Evolutionary conservation across 2,329 filamentous ascomycete species (phyloP).

Genomic region (Gnomoniopsis sp.): DNA sequence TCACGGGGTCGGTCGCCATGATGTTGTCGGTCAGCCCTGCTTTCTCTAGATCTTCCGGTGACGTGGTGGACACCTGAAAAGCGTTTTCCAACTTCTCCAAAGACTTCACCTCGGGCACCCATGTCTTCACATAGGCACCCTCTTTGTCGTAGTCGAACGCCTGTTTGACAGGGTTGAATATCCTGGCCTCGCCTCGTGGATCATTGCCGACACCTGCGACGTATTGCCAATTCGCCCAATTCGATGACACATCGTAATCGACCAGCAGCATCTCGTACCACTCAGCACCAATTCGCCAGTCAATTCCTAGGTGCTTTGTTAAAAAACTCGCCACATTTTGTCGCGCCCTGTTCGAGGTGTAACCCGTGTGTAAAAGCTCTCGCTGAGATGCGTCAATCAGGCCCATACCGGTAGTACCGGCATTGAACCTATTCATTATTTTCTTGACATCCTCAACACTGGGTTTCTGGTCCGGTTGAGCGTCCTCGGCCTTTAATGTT

Average conservation of each 20-base stretch:
- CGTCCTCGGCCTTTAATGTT: conserved; percentile 31
- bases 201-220: conserved; percentile 78
- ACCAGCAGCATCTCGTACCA: conserved; percentile 75
- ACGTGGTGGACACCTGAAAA: conserved; percentile 69
- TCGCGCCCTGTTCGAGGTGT: conserved; percentile 71
- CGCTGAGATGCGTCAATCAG: conserved; percentile 75
- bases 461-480: conserved; percentile 34
- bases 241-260: conserved; percentile 73
- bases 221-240: conserved; percentile 85
- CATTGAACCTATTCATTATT: conserved; percentile 56
- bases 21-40: conserved; percentile 54
- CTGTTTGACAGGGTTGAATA: conserved; percentile 82
- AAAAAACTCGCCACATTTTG: conserved; percentile 77
- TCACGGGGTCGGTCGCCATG: conserved; percentile 66
- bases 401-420: conserved; percentile 70
- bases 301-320: conserved; percentile 68
- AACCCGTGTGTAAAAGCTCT: conserved; percentile 72
- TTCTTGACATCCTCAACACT: conserved; percentile 40
- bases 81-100: conserved; percentile 54
- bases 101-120: conserved; percentile 64
- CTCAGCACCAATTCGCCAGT: conserved; percentile 78
- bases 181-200: conserved; percentile 65
- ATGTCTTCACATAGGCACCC: conserved; percentile 67
- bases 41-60: conserved; percentile 52
- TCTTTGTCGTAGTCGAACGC: conserved; percentile 71